Percentiles rank a stretch among this genome's conserved stretches.
These are phyloP conservation scores for Nigrograna mackinnonii DNA, from an alignment of 2,329 filamentous ascomycete genomes.

Conservation along the genomic window DNA sequence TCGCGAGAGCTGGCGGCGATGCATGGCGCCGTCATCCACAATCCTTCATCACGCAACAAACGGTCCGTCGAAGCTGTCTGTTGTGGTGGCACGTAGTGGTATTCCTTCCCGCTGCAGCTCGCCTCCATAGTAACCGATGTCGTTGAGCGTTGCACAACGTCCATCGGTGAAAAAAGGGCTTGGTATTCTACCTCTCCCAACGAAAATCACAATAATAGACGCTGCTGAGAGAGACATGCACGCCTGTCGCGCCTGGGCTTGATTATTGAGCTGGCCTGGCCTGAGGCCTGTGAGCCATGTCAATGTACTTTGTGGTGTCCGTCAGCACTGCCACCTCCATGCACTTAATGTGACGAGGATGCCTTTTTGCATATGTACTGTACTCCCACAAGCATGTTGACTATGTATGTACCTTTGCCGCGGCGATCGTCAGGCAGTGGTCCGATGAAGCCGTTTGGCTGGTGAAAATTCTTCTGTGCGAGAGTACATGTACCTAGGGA, in stretches of 20 bases:
- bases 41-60: slow-evolving; percentile 1
- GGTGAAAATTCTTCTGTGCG: no score
- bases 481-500: no score
- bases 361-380: no score
- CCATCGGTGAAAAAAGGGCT: slow-evolving; percentile 1
- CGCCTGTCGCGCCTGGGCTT: slow-evolving; percentile 5
- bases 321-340: no score
- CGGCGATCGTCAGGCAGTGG: no score
- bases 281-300: not conserved
- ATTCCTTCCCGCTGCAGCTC: slow-evolving; percentile 9
- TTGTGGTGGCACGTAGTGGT: not conserved
- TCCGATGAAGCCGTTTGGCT: no score
- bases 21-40: slow-evolving; percentile 5
- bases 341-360: no score
- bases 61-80: no score
- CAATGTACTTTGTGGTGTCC: no score
- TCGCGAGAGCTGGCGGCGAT: not conserved
- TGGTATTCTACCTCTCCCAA: not conserved
- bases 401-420: no score
- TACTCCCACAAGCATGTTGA: no score
- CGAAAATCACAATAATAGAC: not conserved
- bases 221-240: slow-evolving; percentile 2
- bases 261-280: not conserved
- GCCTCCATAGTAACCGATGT: not conserved
- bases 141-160: slow-evolving; percentile 3